These are phyloP conservation scores for Nitzschia putrida DNA, from an alignment of 108 stramenopile species.

Conservation along the genomic window DNA sequence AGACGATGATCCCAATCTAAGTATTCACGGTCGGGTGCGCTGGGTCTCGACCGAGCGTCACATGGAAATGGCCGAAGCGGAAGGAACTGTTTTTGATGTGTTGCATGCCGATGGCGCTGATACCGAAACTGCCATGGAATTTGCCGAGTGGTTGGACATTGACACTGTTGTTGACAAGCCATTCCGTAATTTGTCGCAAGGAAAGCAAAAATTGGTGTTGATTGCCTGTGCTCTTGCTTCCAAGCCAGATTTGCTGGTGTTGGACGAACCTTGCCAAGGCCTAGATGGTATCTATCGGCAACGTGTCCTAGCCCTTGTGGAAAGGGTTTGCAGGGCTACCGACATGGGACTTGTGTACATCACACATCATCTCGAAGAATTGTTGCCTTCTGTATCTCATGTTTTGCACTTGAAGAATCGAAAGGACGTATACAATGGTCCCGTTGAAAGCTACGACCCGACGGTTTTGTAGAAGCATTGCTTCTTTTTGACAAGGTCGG, in stretches of 20 bases:
- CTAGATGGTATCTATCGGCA: constrained; percentile 61
- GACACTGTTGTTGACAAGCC: constrained; percentile 33
- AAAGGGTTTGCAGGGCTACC: constrained; percentile 57
- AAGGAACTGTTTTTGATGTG: not conserved
- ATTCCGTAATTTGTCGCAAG: constrained; percentile 71
- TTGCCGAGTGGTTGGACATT: constrained; percentile 20
- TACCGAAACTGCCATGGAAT: constrained; percentile 15
- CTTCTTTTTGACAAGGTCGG: not conserved
- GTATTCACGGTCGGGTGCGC: constrained; percentile 39
- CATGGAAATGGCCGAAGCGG: constrained; percentile 46
- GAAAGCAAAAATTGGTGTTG: constrained; percentile 78
- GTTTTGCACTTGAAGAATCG: constrained; percentile 59
- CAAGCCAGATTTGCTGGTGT: constrained; percentile 61
- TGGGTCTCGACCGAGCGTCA: constrained; percentile 83
- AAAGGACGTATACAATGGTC: constrained; percentile 41
- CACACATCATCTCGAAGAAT: constrained; percentile 70
- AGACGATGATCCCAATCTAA: constrained; percentile 10
- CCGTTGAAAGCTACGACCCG: constrained; percentile 30
- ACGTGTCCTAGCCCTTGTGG: constrained; percentile 52
- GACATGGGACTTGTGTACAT: constrained; percentile 70
- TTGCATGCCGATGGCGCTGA: constrained; percentile 5
- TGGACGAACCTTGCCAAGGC: constrained; percentile 81
- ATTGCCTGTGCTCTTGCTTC: constrained; percentile 61
- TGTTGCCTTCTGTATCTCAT: constrained; percentile 53
- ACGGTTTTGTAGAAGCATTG: not conserved